A percentile compares a stretch with the other conserved stretches of the same genome.
Conservation (phyloP, 148 eudicot species). For the Cornus kousa region DNA sequence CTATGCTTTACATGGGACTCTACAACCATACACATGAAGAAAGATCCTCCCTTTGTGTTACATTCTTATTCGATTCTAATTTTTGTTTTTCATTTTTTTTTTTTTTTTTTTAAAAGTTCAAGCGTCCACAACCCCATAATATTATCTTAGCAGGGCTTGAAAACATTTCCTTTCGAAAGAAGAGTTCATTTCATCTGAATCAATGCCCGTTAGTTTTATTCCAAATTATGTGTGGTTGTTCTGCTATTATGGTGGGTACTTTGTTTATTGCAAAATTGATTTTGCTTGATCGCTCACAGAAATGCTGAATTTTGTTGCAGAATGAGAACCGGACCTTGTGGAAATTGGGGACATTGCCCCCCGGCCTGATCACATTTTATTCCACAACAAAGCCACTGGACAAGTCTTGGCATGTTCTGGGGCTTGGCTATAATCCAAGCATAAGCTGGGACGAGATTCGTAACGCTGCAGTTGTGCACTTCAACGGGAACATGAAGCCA, state of each 20-base stretch:
- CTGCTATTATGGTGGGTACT: too few species aligned
- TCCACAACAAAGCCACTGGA: slow-evolving; percentile 92
- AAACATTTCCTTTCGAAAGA: too few species aligned
- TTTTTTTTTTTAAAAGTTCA: too few species aligned
- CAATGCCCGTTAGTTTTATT: too few species aligned
- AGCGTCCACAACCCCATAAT: too few species aligned
- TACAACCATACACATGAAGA: not conserved
- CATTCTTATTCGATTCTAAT: too few species aligned
- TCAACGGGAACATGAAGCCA: slow-evolving; percentile 92
- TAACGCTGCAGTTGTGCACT: slow-evolving; percentile 91
- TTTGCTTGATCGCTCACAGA: slow-evolving; percentile 2
- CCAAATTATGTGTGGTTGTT: not conserved
- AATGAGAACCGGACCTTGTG: slow-evolving; percentile 88
- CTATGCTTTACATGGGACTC: not conserved
- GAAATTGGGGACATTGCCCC: slow-evolving; percentile 89
- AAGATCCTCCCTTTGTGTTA: not conserved
- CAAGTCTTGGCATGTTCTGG: slow-evolving; percentile 94
- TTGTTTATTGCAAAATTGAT: not conserved
- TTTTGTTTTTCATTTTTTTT: too few species aligned
- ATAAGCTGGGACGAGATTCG: slow-evolving; percentile 78
- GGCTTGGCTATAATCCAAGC: slow-evolving; percentile 92
- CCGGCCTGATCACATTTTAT: slow-evolving; percentile 87
- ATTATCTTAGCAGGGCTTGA: too few species aligned
- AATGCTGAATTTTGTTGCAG: slow-evolving; percentile 38
- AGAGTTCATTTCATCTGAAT: too few species aligned